Conservation (phyloP, 495 filamentous ascomycete species). For the Neohortaea acidophila region DNA sequence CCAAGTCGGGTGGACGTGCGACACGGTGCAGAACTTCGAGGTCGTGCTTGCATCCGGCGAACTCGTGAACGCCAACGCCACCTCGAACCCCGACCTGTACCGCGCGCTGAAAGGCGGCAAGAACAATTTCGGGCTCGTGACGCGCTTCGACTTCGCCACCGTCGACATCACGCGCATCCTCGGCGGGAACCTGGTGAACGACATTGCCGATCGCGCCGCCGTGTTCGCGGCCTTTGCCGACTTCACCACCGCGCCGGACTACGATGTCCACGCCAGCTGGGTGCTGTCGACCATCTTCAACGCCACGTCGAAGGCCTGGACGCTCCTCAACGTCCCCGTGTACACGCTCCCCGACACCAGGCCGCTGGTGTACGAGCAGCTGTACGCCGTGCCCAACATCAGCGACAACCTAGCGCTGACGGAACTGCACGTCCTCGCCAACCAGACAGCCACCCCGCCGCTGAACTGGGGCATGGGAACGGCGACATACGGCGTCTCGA, state of each 20-base stretch:
- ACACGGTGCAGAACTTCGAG: slow-evolving; percentile 25
- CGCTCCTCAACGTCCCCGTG: slow-evolving; percentile 5
- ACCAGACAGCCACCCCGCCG: slow-evolving; percentile 3
- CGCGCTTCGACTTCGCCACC: slow-evolving; percentile 18
- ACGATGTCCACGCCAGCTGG: slow-evolving; percentile 3
- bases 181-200: not conserved
- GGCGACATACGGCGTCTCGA: slow-evolving; percentile 5
- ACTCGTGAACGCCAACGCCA: slow-evolving; percentile 19
- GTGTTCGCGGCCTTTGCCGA: slow-evolving; percentile 6
- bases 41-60: slow-evolving; percentile 20
- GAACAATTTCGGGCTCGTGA: slow-evolving; percentile 32
- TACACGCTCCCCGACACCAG: slow-evolving; percentile 4
- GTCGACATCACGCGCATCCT: not conserved
- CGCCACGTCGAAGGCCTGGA: slow-evolving; percentile 1
- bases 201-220: not conserved
- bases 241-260: not conserved
- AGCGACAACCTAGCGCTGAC: not conserved
- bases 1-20: slow-evolving; percentile 8
- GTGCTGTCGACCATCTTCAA: not conserved
- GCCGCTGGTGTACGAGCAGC: slow-evolving; percentile 1
- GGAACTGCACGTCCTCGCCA: not conserved
- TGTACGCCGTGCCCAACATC: slow-evolving; percentile 4
- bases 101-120: slow-evolving; percentile 29
- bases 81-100: slow-evolving; percentile 24
- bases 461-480: slow-evolving; percentile 10